Percentiles rank a stretch among this genome's conserved stretches.
These are phyloP conservation scores for Ogataea haglerorum DNA, from an alignment of 805 yeast genomes.

Conservation along the genomic window DNA sequence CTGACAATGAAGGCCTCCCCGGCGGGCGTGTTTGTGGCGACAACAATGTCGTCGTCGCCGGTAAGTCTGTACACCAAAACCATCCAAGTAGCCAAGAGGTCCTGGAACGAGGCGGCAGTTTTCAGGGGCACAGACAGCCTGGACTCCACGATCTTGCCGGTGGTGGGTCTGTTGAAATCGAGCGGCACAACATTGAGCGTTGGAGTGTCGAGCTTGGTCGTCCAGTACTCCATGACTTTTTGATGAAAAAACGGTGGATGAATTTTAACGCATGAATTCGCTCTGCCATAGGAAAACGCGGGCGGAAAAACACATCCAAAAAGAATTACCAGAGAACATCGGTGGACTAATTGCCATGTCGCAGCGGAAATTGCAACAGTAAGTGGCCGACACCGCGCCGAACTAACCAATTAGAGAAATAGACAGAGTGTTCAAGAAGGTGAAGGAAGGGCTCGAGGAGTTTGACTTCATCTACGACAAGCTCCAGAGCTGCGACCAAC, in stretches of 20 bases:
- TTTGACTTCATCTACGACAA: slow-evolving; percentile 87
- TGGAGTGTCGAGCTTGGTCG: slow-evolving; percentile 63
- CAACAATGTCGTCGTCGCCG: slow-evolving; percentile 91
- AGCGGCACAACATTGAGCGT: slow-evolving; percentile 86
- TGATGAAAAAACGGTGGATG: slow-evolving; percentile 3
- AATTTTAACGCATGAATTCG: neutral
- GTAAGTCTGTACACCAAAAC: slow-evolving; percentile 74
- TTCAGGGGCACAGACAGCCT: slow-evolving; percentile 36
- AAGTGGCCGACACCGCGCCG: slow-evolving; percentile 23
- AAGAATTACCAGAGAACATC: slow-evolving; percentile 5
- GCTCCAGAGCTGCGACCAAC: slow-evolving; percentile 73
- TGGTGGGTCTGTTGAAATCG: slow-evolving; percentile 77
- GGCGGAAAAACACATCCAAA: neutral
- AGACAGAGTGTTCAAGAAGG: slow-evolving; percentile 89
- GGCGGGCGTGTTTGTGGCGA: slow-evolving; percentile 60
- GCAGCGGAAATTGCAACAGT: slow-evolving; percentile 49
- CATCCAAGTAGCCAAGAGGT: slow-evolving; percentile 64
- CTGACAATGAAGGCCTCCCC: slow-evolving; percentile 58
- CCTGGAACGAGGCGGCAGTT: slow-evolving; percentile 36
- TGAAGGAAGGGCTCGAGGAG: slow-evolving; percentile 82
- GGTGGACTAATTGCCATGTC: slow-evolving; percentile 36
- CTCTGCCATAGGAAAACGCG: slow-evolving; percentile 4
- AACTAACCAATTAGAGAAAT: slow-evolving; percentile 51
- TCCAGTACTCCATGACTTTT: slow-evolving; percentile 52
- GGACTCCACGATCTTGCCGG: slow-evolving; percentile 65